Evolutionary conservation across 2,329 filamentous ascomycete genomes (phyloP).

Genomic region (Penicillium hesseltinei): DNA sequence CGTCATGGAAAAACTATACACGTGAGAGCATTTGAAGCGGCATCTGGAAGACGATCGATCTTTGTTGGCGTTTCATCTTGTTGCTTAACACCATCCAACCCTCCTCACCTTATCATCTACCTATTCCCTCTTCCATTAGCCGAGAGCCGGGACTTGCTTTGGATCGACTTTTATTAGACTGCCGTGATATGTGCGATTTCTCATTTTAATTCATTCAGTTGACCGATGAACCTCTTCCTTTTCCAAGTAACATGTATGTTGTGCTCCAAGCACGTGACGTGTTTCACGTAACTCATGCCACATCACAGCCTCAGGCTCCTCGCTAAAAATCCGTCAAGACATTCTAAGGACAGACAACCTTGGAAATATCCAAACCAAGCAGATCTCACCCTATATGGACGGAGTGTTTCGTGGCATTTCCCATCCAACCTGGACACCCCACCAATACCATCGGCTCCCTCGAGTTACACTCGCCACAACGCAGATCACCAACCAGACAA

Average conservation of each 20-base stretch:
- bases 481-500: background rate
- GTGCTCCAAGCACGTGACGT: background rate
- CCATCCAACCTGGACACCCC: background rate
- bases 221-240: background rate
- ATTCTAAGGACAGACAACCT: background rate
- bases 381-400: background rate
- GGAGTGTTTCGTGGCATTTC: background rate
- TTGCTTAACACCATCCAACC: conserved; percentile 21
- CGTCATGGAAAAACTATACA: conserved; percentile 23
- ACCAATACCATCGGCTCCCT: background rate
- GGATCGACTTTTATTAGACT: conserved; percentile 26
- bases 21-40: conserved; percentile 33
- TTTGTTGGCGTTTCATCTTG: conserved; percentile 33
- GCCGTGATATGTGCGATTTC: conserved; percentile 15
- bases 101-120: conserved; percentile 13
- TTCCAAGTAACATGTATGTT: background rate
- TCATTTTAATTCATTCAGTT: conserved; percentile 10
- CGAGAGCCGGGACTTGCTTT: conserved; percentile 19
- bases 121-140: conserved; percentile 5
- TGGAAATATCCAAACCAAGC: background rate
- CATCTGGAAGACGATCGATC: conserved; percentile 32
- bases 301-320: background rate
- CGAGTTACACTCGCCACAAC: conserved; percentile 2
- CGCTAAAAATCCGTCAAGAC: background rate
- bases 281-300: background rate